Evolutionary conservation across 331 rosid species (phyloP).

Genomic region (Telfairia occidentalis): DNA sequence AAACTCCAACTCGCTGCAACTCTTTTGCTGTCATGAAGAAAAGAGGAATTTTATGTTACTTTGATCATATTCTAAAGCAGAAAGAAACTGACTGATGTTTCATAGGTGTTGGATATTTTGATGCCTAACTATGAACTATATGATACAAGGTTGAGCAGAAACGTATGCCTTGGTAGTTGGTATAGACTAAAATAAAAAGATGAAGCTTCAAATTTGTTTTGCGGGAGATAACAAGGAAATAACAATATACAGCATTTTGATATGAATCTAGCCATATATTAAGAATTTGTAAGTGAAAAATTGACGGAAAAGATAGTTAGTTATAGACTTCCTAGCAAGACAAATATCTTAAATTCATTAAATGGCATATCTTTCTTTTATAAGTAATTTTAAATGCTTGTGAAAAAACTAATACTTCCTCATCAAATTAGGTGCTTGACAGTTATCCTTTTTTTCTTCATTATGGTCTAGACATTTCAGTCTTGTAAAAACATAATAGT

Average conservation of each 20-base stretch:
- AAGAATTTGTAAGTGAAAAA: neutral
- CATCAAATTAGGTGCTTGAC: neutral
- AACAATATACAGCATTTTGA: neutral
- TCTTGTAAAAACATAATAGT: neutral
- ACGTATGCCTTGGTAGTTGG: neutral
- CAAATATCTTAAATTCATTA: neutral
- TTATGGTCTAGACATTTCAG: neutral
- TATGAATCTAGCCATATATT: neutral
- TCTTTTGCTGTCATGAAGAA: conserved; percentile 53
- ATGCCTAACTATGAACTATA: neutral
- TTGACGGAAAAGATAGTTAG: neutral
- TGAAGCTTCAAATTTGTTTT: neutral
- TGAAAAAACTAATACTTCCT: neutral
- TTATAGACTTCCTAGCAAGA: neutral
- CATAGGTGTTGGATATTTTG: neutral
- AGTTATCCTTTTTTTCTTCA: neutral
- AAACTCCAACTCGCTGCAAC: conserved; percentile 53
- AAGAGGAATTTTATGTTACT: neutral
- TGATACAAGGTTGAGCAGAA: neutral
- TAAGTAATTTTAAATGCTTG: neutral
- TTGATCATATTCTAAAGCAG: neutral
- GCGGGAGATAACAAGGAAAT: neutral
- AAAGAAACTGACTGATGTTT: neutral
- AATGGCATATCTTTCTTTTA: neutral
- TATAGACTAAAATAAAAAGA: neutral